Base-by-base conservation (phyloP, 345 rosid genomes). In the Populus deltoides region DNA sequence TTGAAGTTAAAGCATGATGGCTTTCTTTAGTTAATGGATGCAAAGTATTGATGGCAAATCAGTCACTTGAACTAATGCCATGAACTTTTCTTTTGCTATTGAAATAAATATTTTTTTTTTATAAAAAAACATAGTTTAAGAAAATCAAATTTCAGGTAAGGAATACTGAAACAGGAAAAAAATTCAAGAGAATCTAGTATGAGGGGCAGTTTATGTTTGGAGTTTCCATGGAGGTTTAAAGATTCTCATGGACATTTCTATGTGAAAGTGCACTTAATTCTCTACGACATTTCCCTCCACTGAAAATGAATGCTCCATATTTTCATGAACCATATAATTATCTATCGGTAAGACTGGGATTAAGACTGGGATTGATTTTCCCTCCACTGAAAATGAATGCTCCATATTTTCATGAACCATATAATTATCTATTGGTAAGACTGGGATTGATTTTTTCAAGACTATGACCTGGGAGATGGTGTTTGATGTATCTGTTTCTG, bases 1-100 rank as follows among this genome's bases (percentile, higher is more conserved):
- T 7, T 18, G 17, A 67, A 9, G 63, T 10, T 11, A 73, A 66
- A 75, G 74, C 68, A 72, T 75, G 55, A n/a, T 75, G 55, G 29
- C 47, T 47, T 78, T 71, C 69, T 70, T 71, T 72, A 33, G 36
- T 47, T 43, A 33, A 53, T 13, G 20, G 35, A 15, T 66, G 66
- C 43, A 7, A 39, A 38, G 27, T 62, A 65, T 70, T 22, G 36
- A 31, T 29, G 41, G n/a, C 72, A n/a, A 41, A 24, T 17, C 39
- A 69, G 33, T 69, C 43, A 24, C 25, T 12, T 38, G 25, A n/a
- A 22, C 16, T 2, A 39, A 68, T 35, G 43, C 6, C 20, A 39
- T 68, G 45, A 68, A 38, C 39, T 36, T 68, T 39, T 36, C 15
- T 68, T 20, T 68, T 8, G 13, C 63, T 47, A 4, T 47, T 47